These are phyloP conservation scores for Colletotrichum caudatum DNA, from an alignment of 2,329 filamentous ascomycete genomes.

Conservation along the genomic window DNA sequence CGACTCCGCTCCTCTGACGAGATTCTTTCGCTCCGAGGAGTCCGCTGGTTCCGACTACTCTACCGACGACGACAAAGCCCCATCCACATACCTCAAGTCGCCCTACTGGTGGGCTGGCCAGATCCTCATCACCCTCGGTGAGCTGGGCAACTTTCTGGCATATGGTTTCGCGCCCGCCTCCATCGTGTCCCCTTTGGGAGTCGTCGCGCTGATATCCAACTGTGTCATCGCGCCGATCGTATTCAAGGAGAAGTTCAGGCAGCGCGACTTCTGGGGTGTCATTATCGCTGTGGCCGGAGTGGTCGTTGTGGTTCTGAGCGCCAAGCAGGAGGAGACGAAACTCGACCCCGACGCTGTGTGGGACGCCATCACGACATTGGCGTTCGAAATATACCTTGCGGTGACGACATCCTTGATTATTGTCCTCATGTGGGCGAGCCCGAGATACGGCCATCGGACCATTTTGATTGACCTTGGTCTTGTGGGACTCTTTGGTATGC, in stretches of 20 bases:
- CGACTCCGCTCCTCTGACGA: constrained; percentile 65
- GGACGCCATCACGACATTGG: constrained; percentile 86
- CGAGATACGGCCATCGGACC: constrained; percentile 83
- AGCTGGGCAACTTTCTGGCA: constrained; percentile 95
- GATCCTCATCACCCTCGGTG: constrained; percentile 90
- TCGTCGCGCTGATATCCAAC: constrained; percentile 97
- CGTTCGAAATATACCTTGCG: constrained; percentile 90
- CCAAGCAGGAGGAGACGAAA: constrained; percentile 89
- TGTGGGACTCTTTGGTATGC: constrained; percentile 89
- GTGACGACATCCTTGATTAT: constrained; percentile 81
- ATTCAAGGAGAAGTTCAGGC: constrained; percentile 90
- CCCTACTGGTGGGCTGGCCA: constrained; percentile 98
- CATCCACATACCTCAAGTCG: constrained; percentile 85
- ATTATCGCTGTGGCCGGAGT: constrained; percentile 88
- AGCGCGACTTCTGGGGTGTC: constrained; percentile 88
- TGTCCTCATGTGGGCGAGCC: constrained; percentile 83
- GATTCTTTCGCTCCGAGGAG: constrained; percentile 61
- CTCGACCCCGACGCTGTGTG: constrained; percentile 91
- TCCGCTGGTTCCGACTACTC: constrained; percentile 54
- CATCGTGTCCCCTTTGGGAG: constrained; percentile 94
- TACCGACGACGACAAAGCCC: constrained; percentile 51
- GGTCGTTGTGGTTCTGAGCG: constrained; percentile 92
- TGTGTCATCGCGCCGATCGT: constrained; percentile 96
- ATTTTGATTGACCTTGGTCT: constrained; percentile 94
- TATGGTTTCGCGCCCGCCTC: constrained; percentile 98